Evolutionary conservation across 192 early-diverging fungal genomes (phyloP), one percentile per base, ranked within the genome.

Genomic region (Lunasporangiospora selenospora): DNA sequence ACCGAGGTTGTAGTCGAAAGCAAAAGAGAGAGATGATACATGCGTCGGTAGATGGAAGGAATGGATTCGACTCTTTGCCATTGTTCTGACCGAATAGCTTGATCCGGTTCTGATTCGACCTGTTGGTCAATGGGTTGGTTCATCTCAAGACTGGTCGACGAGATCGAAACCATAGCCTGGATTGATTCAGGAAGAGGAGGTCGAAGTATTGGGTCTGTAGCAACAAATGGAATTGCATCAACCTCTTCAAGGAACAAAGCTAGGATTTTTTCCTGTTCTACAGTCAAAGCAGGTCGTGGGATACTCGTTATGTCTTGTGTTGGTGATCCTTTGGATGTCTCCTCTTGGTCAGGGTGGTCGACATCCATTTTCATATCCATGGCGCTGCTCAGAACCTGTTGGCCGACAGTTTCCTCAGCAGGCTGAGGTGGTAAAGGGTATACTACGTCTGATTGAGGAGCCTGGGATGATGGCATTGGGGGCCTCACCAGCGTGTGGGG

Each of bases 31-130:
- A 73, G 54, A 19, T 62, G 55, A 40, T 73, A 42, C 26, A 73
- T 53, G 15, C 69, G 26, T 31, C 69, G 58, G 37, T 73, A 73
- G 12, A 73, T 53, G 8, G 60, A 58, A 2, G 56, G 69, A 7
- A 49, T 34, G 32, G 39, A 40, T 52, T 56, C 46, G 15, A 32
- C 3, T 11, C 19, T 46, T 33, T 53, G 47, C 69, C 60, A 73
- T 0, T 34, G 26, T n/a, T n/a, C n/a, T n/a, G n/a, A n/a, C n/a
- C n/a, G n/a, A n/a, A n/a, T n/a, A 10, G 18, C 24, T 47, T 26
- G 2, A 23, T 58, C 49, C 27, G 48, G 19, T 21, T 23, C 13
- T 19, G 36, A 13, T 23, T 38, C 38, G 11, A 23, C n/a, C n/a
- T n/a, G n/a, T n/a, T n/a, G n/a, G n/a, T n/a, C n/a, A n/a, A n/a